Evolutionary conservation across 1,139 yeast genomes (phyloP).

Genomic region (Diutina mesorugosa): DNA sequence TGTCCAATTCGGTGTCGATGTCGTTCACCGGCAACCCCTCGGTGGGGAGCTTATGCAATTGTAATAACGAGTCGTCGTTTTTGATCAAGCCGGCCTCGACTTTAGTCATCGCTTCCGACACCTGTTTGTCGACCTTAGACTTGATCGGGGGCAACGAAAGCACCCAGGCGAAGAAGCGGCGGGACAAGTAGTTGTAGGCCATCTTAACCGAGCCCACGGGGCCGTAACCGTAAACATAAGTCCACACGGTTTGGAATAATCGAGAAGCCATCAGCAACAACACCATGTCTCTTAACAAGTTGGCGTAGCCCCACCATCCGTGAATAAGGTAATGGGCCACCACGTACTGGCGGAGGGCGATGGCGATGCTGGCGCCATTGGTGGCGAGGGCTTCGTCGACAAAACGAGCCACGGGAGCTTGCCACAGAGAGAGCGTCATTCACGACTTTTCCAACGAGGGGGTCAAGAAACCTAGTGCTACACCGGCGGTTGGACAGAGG

Average conservation of each 20-base stretch:
- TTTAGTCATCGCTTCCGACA: slow-evolving; percentile 29
- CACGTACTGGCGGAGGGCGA: not conserved
- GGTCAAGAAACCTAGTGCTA: not conserved
- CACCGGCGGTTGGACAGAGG: not conserved
- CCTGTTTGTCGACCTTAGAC: slow-evolving; percentile 47
- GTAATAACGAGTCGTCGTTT: slow-evolving; percentile 32
- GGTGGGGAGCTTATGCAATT: slow-evolving; percentile 41
- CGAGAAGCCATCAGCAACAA: not conserved
- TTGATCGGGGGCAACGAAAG: slow-evolving; percentile 38
- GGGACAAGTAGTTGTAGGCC: not conserved
- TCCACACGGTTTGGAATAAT: not conserved
- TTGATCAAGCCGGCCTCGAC: slow-evolving; percentile 45
- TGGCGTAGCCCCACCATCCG: not conserved
- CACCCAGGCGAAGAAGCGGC: slow-evolving; percentile 3
- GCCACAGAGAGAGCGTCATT: not conserved
- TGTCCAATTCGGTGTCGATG: slow-evolving; percentile 36
- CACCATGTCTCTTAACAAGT: not conserved
- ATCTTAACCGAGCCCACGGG: not conserved
- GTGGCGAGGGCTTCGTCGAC: slow-evolving; percentile 1
- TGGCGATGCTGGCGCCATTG: not conserved
- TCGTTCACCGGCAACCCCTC: slow-evolving; percentile 36
- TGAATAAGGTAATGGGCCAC: not conserved
- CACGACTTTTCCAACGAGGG: not conserved
- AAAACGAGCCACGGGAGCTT: not conserved
- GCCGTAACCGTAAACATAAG: not conserved